Evolutionary conservation across 441 rosid species (phyloP), one percentile per base, ranked within the genome.

Genomic region (Aleurites moluccanus): DNA sequence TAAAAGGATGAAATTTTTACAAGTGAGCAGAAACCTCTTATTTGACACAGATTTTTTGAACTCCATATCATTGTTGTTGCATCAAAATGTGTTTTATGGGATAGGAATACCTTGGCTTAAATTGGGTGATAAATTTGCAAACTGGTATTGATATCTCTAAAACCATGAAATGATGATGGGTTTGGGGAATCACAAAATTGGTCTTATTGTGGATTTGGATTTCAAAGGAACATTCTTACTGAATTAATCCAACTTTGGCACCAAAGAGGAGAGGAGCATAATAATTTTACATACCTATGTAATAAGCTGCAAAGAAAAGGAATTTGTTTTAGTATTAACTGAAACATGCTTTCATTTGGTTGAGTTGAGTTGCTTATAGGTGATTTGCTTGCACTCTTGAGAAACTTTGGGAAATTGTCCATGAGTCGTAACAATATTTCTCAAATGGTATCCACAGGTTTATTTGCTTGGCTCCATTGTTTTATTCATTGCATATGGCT

Each of bases 301-400:
- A 28, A 4, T 62, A 61, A 47, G 23, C 35, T 30, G 45, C 44
- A 47, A 61, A 47, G 6, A 55, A 35, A 47, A 15, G 56, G 28
- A 33, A 20, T 28, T 60, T 18, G 2, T 45, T 50, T 33, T 9
- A 62, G 30, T 9, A 4, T 62, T 61, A 0, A 25, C n/a, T 45
- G 44, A 69, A 18, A 28, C n/a, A 50, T 69, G 47, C 72, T n/a
- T n/a, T n/a, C n/a, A n/a, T n/a, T n/a, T n/a, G n/a, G n/a, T 47
- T 49, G 38, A 30, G 10, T 45, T 27, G 7, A 5, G 30, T 30
- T 61, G 67, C 28, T 20, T 61, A 14, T 14, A 28, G 42, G 33
- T 59, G 53, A 42, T 57, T 27, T 33, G 9, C 28, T 45, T 64
- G n/a, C 60, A n/a, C 49, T 72, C 10, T 59, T 71, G 65, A 15